A percentile compares a stretch with the other conserved stretches of the same genome.
These are phyloP conservation scores for Serendipita indica DNA, from an alignment of 768 basidiomycete species.

Conservation along the genomic window DNA sequence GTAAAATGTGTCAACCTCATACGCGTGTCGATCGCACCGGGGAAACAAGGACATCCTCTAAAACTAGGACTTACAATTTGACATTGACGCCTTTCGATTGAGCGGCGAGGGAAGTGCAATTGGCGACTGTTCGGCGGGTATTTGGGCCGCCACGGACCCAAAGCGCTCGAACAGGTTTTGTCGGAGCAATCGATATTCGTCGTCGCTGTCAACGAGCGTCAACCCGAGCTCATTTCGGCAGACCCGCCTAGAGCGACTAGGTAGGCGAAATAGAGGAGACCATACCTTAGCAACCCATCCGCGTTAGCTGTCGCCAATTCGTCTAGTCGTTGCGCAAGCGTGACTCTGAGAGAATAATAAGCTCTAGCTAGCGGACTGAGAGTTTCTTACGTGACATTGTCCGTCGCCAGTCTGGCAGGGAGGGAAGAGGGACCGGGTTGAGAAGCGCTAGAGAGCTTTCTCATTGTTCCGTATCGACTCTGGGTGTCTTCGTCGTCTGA, in stretches of 20 bases:
- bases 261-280: not conserved
- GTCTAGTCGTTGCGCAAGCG: conserved; percentile 65
- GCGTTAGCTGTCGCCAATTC: conserved; percentile 69
- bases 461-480: not conserved
- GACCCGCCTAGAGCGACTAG: not conserved
- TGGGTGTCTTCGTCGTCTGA: not conserved
- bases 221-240: conserved; percentile 6
- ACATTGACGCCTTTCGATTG: not conserved
- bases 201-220: conserved; percentile 37
- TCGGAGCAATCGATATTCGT: conserved; percentile 70
- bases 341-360: conserved; percentile 33
- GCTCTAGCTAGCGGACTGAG: not conserved
- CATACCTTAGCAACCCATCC: conserved; percentile 60
- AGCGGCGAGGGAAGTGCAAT: conserved; percentile 9
- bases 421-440: not conserved
- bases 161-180: conserved; percentile 76
- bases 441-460: not conserved
- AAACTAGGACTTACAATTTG: conserved; percentile 8
- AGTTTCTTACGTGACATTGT: not conserved
- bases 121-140: conserved; percentile 10
- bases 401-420: not conserved
- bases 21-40: not conserved
- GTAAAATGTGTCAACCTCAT: not conserved
- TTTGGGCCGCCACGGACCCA: conserved; percentile 16
- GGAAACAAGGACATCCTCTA: not conserved